A percentile compares a stretch with the other conserved stretches of the same genome.
phyloP scores from a whole-genome alignment of 805 yeast species.

The Metschnikowia amazonensis region DNA sequence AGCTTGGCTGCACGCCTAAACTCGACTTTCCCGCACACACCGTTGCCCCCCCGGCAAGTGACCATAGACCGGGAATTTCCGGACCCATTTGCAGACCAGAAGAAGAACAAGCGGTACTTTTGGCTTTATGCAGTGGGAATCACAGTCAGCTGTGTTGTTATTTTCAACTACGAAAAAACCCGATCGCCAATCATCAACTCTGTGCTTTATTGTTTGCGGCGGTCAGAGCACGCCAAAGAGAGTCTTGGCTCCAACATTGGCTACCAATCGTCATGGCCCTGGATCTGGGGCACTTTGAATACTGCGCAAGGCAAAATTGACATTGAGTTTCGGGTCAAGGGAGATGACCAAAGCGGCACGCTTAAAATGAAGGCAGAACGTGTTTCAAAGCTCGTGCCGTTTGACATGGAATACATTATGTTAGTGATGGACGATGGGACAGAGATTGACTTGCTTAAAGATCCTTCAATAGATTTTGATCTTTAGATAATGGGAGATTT shows the following conservation, averaged over 20 bases:
- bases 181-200: slow-evolving; percentile 86
- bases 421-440: slow-evolving; percentile 25
- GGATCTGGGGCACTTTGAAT: slow-evolving; percentile 83
- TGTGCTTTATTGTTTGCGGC: slow-evolving; percentile 77
- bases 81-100: slow-evolving; percentile 60
- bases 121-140: slow-evolving; percentile 39
- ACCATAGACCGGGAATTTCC: slow-evolving; percentile 80
- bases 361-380: slow-evolving; percentile 70
- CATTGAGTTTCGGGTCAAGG: slow-evolving; percentile 65
- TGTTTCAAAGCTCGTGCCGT: slow-evolving; percentile 49
- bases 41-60: slow-evolving; percentile 25
- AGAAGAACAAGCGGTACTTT: slow-evolving; percentile 52
- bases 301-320: slow-evolving; percentile 80
- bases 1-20: slow-evolving; percentile 2
- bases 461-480: slow-evolving; percentile 27
- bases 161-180: slow-evolving; percentile 90
- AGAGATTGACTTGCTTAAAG: slow-evolving; percentile 27
- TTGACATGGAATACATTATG: slow-evolving; percentile 32
- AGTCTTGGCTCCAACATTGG: slow-evolving; percentile 72
- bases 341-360: slow-evolving; percentile 53
- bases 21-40: neutral
- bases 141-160: slow-evolving; percentile 43
- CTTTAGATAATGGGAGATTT: slow-evolving; percentile 11
- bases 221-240: slow-evolving; percentile 62
- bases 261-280: slow-evolving; percentile 73